These are phyloP conservation scores for Conoideocrella luteorostrata DNA, from an alignment of 2,329 filamentous ascomycete species.

Conservation along the genomic window DNA sequence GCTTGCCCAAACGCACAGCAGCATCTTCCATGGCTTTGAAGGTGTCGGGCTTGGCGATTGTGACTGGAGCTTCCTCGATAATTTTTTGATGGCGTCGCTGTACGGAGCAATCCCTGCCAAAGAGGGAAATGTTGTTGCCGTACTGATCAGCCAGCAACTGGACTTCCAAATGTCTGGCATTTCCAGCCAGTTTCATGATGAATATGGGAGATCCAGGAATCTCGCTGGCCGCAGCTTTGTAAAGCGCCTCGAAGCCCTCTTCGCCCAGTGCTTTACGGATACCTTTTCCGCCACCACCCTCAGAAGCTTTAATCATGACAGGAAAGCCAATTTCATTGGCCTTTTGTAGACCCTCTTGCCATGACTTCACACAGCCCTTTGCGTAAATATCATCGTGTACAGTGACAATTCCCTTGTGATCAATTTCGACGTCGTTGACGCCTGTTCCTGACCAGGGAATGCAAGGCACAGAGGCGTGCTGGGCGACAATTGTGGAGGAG, in stretches of 20 bases:
- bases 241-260: slow-evolving; percentile 77
- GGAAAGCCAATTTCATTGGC: slow-evolving; percentile 93
- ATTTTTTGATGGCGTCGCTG: slow-evolving; percentile 99
- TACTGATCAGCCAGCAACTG: slow-evolving; percentile 98
- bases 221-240: slow-evolving; percentile 93
- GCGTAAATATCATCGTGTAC: slow-evolving; percentile 80
- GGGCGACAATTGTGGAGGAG: slow-evolving; percentile 96
- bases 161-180: slow-evolving; percentile 93
- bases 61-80: slow-evolving; percentile 97
- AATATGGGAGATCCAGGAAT: slow-evolving; percentile 99
- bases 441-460: slow-evolving; percentile 99
- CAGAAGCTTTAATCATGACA: slow-evolving; percentile 99
- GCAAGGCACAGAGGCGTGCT: slow-evolving; percentile 91
- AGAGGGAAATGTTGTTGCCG: slow-evolving; percentile 98
- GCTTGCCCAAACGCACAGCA: slow-evolving; percentile 83
- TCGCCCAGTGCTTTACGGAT: slow-evolving; percentile 90
- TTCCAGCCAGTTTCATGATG: slow-evolving; percentile 99
- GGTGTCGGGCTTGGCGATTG: slow-evolving; percentile 80
- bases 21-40: slow-evolving; percentile 97
- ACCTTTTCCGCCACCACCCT: slow-evolving; percentile 98
- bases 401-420: slow-evolving; percentile 81
- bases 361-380: slow-evolving; percentile 84
- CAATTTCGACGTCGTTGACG: slow-evolving; percentile 72
- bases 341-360: slow-evolving; percentile 81
- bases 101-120: slow-evolving; percentile 97